These are phyloP conservation scores for Aureobasidium sp. DNA, from an alignment of 2,329 filamentous ascomycete species.

Conservation along the genomic window DNA sequence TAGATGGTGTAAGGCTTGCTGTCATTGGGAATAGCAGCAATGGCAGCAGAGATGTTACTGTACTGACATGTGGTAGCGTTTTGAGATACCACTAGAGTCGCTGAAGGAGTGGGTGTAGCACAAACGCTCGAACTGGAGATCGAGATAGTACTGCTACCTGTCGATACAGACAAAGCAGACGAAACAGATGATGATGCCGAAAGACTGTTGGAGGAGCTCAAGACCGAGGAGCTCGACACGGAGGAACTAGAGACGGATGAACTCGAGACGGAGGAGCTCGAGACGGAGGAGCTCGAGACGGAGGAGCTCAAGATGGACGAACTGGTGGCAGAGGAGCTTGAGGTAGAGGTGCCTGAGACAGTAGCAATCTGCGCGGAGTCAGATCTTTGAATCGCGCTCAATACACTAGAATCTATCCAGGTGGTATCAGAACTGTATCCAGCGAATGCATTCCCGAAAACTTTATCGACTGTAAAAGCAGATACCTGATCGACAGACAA, in stretches of 20 bases:
- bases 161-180: conserved; percentile 17
- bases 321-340: background rate
- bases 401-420: conserved; percentile 34
- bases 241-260: conserved; percentile 1
- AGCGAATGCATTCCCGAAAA: conserved; percentile 32
- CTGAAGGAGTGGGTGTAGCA: conserved; percentile 24
- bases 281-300: background rate
- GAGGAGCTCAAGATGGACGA: background rate
- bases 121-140: conserved; percentile 18
- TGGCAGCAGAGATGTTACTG: conserved; percentile 37
- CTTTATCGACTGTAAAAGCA: conserved; percentile 29
- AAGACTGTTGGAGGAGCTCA: background rate
- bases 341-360: background rate
- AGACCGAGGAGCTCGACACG: background rate
- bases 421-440: conserved; percentile 29
- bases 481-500: conserved; percentile 32
- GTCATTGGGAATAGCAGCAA: conserved; percentile 39
- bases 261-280: conserved; percentile 19
- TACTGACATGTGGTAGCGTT: conserved; percentile 33
- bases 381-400: conserved; percentile 29
- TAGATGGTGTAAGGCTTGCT: conserved; percentile 35
- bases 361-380: conserved; percentile 24
- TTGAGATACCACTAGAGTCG: conserved; percentile 29
- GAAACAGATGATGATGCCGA: conserved; percentile 15
- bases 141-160: conserved; percentile 16